phyloP scores from a whole-genome alignment of 2,329 filamentous ascomycete genomes.

The Penicillium sp. region DNA sequence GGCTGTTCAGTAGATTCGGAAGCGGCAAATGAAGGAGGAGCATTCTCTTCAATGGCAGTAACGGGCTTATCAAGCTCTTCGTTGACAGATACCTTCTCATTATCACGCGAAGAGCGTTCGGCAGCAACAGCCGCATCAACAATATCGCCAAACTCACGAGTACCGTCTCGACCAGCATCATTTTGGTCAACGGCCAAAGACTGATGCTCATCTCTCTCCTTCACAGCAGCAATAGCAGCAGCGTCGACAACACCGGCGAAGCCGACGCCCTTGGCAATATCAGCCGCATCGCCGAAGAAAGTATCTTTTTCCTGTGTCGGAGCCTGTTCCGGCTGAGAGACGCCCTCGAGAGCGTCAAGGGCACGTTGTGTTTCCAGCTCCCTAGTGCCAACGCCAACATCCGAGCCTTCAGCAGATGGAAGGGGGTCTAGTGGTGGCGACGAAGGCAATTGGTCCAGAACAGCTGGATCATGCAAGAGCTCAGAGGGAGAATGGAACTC shows the following conservation, averaged over 20 bases:
- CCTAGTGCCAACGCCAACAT: constrained; percentile 24
- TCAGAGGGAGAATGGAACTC: constrained; percentile 49
- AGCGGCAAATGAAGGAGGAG: background rate
- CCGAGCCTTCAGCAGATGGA: constrained; percentile 34
- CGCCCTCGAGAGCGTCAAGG: constrained; percentile 18
- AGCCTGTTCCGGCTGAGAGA: constrained; percentile 8
- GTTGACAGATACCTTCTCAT: constrained; percentile 3
- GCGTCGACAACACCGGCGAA: constrained; percentile 25
- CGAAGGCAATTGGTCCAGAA: constrained; percentile 24
- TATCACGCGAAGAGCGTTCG: constrained; percentile 5
- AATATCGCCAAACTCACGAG: constrained; percentile 15
- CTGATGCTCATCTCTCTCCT: constrained; percentile 6
- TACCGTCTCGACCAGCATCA: background rate
- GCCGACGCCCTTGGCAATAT: constrained; percentile 10
- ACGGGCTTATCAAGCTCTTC: constrained; percentile 13
- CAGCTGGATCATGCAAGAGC: constrained; percentile 40
- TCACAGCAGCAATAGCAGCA: constrained; percentile 24
- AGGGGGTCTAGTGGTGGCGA: constrained; percentile 24
- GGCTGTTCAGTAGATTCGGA: constrained; percentile 6
- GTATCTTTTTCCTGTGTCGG: constrained; percentile 11
- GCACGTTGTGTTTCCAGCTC: constrained; percentile 15
- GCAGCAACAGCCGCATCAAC: constrained; percentile 22
- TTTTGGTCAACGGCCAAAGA: background rate
- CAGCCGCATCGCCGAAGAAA: background rate
- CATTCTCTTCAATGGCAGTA: constrained; percentile 15